Evolutionary conservation across 805 yeast species (phyloP).

Genomic region (Suhomyces xylopsoci): DNA sequence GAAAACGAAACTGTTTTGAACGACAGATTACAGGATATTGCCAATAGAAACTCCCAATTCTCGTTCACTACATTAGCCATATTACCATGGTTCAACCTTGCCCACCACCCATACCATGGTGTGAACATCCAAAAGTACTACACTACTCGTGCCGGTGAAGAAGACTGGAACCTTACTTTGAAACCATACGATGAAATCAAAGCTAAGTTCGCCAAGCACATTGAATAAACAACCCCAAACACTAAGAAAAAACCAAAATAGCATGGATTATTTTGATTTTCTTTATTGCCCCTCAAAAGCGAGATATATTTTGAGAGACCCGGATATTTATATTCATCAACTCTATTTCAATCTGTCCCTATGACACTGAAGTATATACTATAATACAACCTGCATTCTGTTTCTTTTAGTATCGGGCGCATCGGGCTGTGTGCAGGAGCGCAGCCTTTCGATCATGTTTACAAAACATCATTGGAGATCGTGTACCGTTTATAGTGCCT

Average conservation of each 20-base stretch:
- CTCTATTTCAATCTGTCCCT: not conserved
- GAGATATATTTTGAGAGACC: not conserved
- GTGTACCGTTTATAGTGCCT: not conserved
- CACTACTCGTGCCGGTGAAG: slow-evolving; percentile 57
- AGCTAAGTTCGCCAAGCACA: slow-evolving; percentile 26
- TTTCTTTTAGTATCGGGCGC: not conserved
- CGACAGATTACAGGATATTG: slow-evolving; percentile 67
- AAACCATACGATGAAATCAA: slow-evolving; percentile 51
- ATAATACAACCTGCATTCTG: slow-evolving; percentile 6
- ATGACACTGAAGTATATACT: slow-evolving; percentile 3
- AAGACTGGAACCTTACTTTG: slow-evolving; percentile 52
- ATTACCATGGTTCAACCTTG: slow-evolving; percentile 82
- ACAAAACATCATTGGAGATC: slow-evolving; percentile 7
- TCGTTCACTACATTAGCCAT: slow-evolving; percentile 58
- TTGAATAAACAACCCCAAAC: slow-evolving; percentile 16
- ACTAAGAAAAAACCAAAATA: not conserved
- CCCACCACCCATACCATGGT: slow-evolving; percentile 79
- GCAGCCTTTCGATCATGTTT: slow-evolving; percentile 4
- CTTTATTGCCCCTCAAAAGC: not conserved
- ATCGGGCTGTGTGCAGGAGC: not conserved
- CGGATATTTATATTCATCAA: not conserved
- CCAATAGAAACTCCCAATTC: slow-evolving; percentile 75
- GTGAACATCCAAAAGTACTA: slow-evolving; percentile 48
- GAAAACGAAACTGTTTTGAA: slow-evolving; percentile 51
- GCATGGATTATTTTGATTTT: not conserved